Base-by-base conservation (phyloP, 2,329 filamentous ascomycete genomes). In the Phyllosticta ampelicida region DNA sequence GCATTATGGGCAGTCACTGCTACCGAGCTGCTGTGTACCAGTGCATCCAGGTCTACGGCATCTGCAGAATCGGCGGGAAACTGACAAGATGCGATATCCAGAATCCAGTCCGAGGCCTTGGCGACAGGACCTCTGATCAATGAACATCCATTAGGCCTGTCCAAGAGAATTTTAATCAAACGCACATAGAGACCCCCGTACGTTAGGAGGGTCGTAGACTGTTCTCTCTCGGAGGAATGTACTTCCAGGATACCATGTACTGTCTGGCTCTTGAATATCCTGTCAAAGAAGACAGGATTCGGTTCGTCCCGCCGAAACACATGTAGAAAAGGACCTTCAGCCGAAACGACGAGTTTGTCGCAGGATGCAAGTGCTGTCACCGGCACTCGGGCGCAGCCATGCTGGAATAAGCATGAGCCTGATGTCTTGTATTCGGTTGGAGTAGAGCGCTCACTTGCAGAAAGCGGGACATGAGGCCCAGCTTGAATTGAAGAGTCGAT, bases 1-100 rank as follows among this genome's bases (percentile, higher is more conserved):
- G 89, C 86, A 76, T 97, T 96, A 71, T 97, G 91, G 1, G 92
- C 90, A 1, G 90, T 96, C 16, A 95, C 83, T 16, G 81, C 83
- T 10, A 72, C 68, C 60, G 65, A 64, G 60, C 65, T 69, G 36
- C 11, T 4, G 36, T 44, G 5, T 16, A 16, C 36, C 36, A n/a
- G n/a, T n/a, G 36, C 36, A n/a, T 44, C 36, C 13, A 44, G 36
- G 11, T 36, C 16, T 44, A 19, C 11, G 30, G 23, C 36, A n/a
- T 9, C 20, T 20, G n/a, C 6, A 11, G 48, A 4, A 13, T 21
- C 23, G 60, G 60, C 51, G 63, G 49, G 6, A 21, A 21, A 16
- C n/a, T 16, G 36, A 44, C 36, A 44, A n/a, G 36, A 44, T 44
- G 57, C 53, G 8, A 55, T 26, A 53, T 72, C 65, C 36, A 73